phyloP scores from a whole-genome alignment of 306 rosid genomes.

The Phaseolus lunatus region DNA sequence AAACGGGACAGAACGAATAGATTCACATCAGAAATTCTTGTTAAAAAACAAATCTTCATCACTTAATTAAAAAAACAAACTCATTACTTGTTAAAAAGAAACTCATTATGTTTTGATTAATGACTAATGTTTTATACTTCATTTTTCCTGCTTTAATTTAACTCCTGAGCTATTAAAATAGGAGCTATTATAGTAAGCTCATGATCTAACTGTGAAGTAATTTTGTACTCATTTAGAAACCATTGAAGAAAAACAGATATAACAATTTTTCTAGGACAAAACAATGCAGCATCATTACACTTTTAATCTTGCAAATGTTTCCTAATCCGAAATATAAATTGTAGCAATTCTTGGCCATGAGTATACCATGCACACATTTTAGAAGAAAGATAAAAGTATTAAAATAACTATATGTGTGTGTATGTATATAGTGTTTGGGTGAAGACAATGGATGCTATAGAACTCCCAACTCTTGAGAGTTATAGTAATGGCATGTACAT shows the following conservation, averaged over 20 bases:
- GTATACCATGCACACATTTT: background rate
- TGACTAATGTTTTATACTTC: slow-evolving; percentile 18
- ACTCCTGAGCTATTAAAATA: slow-evolving; percentile 17
- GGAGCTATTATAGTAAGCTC: slow-evolving; percentile 16
- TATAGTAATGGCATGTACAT: background rate
- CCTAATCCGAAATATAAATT: slow-evolving; percentile 13
- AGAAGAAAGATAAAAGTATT: background rate
- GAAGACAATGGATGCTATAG: background rate
- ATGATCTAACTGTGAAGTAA: background rate
- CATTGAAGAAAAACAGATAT: slow-evolving; percentile 28
- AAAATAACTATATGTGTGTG: no score
- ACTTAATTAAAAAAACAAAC: no score
- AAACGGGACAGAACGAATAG: slow-evolving; percentile 34
- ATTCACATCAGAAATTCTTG: slow-evolving; percentile 35
- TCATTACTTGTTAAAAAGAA: no score
- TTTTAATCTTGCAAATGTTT: background rate
- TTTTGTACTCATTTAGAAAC: slow-evolving; percentile 23
- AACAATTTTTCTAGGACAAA: background rate
- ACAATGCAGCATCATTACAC: background rate
- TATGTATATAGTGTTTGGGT: background rate
- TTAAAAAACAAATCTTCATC: background rate
- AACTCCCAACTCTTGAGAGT: slow-evolving; percentile 23
- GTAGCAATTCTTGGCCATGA: background rate
- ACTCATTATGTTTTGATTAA: slow-evolving; percentile 5
- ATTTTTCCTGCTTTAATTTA: slow-evolving; percentile 25